phyloP scores from a whole-genome alignment of 352 stramenopile species.

The Phytopythium aichiense region DNA sequence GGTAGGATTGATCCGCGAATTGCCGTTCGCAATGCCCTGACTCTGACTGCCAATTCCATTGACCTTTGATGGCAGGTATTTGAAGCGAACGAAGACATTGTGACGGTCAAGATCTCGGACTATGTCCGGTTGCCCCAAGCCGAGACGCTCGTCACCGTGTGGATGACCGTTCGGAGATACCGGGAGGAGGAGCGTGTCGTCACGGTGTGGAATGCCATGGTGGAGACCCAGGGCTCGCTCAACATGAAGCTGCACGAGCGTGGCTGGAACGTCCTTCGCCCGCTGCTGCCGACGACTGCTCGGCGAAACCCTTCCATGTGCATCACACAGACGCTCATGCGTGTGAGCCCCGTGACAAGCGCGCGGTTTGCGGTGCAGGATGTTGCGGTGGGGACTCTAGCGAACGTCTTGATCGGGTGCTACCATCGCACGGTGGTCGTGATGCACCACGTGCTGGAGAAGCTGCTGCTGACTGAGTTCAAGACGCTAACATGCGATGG shows the following conservation, averaged over 20 bases:
- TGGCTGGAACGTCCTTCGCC: slow-evolving; percentile 26
- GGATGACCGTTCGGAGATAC: slow-evolving; percentile 18
- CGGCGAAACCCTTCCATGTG: slow-evolving; percentile 16
- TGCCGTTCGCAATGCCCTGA: background rate
- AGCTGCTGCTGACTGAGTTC: slow-evolving; percentile 23
- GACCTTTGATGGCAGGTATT: background rate
- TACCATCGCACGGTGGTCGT: slow-evolving; percentile 25
- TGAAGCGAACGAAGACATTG: slow-evolving; percentile 13
- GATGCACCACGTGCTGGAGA: slow-evolving; percentile 28
- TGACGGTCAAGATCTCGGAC: slow-evolving; percentile 25
- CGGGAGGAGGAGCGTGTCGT: slow-evolving; percentile 17
- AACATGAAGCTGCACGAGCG: slow-evolving; percentile 26
- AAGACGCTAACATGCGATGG: slow-evolving; percentile 2
- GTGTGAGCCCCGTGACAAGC: slow-evolving; percentile 13
- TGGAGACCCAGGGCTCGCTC: slow-evolving; percentile 24
- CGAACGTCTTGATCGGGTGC: slow-evolving; percentile 25
- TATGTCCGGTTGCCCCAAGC: slow-evolving; percentile 13
- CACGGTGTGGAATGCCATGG: slow-evolving; percentile 29
- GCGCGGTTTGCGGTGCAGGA: slow-evolving; percentile 13
- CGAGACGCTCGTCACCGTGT: slow-evolving; percentile 24
- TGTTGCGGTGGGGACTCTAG: slow-evolving; percentile 19
- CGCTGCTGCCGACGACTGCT: slow-evolving; percentile 12
- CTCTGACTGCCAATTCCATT: background rate
- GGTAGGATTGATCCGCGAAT: background rate
- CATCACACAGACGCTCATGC: slow-evolving; percentile 25